Percentiles rank a stretch among this genome's conserved stretches.
Evolutionary conservation across 345 rosid species (phyloP).

Genomic region (Heritiera littoralis): DNA sequence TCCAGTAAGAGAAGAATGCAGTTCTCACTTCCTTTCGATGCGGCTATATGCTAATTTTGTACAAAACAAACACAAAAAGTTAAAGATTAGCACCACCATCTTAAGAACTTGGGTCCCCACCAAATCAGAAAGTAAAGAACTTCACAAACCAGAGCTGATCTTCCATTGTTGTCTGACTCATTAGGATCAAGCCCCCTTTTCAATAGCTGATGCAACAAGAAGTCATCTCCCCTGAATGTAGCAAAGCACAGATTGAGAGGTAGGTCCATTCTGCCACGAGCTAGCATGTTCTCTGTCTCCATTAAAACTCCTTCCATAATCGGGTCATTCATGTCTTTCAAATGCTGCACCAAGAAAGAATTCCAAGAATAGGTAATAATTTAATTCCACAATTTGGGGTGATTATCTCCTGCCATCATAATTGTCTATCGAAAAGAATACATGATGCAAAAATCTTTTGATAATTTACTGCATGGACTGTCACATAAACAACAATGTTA

Average conservation of each 20-base stretch:
- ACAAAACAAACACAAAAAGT: background rate
- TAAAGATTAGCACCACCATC: background rate
- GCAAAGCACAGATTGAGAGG: slow-evolving; percentile 78
- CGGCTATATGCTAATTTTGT: slow-evolving; percentile 72
- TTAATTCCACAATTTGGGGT: slow-evolving; percentile 2
- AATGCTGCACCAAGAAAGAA: slow-evolving; percentile 44
- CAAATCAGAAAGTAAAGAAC: background rate
- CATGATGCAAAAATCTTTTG: background rate
- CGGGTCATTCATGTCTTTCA: slow-evolving; percentile 73
- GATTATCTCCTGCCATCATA: slow-evolving; percentile 2
- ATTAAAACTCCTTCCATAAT: slow-evolving; percentile 61
- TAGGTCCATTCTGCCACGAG: slow-evolving; percentile 74
- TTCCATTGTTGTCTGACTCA: slow-evolving; percentile 70
- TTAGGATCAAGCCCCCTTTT: slow-evolving; percentile 83
- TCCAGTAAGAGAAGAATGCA: slow-evolving; percentile 77
- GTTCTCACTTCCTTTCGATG: slow-evolving; percentile 69
- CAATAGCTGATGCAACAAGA: slow-evolving; percentile 69
- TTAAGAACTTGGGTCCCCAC: background rate
- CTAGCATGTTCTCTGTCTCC: slow-evolving; percentile 79
- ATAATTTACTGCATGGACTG: background rate
- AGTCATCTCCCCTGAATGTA: slow-evolving; percentile 77
- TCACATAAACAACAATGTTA: background rate
- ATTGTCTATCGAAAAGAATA: background rate
- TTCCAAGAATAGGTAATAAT: background rate
- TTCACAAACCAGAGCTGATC: slow-evolving; percentile 71